A percentile compares a stretch with the other conserved stretches of the same genome.
Conservation (phyloP, 768 basidiomycete genomes). For the Chalciporus chontae region DNA sequence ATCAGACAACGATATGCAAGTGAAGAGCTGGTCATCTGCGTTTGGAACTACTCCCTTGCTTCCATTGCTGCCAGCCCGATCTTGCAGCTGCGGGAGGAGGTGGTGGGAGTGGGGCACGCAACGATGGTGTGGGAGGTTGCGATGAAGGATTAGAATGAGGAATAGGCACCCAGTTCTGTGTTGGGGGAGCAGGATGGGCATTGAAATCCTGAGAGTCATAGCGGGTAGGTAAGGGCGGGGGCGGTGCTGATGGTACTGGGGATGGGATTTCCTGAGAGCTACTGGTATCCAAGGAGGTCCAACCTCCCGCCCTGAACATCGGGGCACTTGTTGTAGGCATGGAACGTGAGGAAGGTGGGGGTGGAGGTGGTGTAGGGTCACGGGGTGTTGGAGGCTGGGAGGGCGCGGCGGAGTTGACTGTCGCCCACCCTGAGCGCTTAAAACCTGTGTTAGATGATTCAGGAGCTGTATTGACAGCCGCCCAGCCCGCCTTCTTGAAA, state of each 20-base stretch:
- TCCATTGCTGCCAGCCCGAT: constrained; percentile 58
- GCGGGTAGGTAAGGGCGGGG: neutral
- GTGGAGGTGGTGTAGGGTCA: constrained; percentile 3
- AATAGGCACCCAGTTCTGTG: neutral
- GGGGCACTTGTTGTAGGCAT: constrained; percentile 32
- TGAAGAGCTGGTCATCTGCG: constrained; percentile 15
- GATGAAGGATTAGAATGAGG: constrained; percentile 14
- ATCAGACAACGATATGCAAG: neutral
- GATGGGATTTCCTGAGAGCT: constrained; percentile 30
- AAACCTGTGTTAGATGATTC: constrained; percentile 11
- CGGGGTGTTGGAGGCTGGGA: constrained; percentile 12
- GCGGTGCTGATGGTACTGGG: constrained; percentile 11
- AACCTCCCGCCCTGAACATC: constrained; percentile 59
- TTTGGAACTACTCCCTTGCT: constrained; percentile 18
- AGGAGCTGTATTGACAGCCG: constrained; percentile 28
- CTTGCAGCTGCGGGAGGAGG: constrained; percentile 22
- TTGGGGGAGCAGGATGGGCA: constrained; percentile 5
- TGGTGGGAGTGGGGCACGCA: constrained; percentile 19
- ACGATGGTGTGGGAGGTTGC: constrained; percentile 6
- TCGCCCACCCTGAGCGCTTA: constrained; percentile 15
- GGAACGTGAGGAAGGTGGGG: constrained; percentile 17
- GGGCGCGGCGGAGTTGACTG: constrained; percentile 16
- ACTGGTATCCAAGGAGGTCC: constrained; percentile 61
- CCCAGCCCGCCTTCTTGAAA: constrained; percentile 51
- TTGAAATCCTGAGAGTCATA: constrained; percentile 15